Evolutionary conservation across 2,329 filamentous ascomycete species (phyloP).

Genomic region (Shiraia bambusicola): DNA sequence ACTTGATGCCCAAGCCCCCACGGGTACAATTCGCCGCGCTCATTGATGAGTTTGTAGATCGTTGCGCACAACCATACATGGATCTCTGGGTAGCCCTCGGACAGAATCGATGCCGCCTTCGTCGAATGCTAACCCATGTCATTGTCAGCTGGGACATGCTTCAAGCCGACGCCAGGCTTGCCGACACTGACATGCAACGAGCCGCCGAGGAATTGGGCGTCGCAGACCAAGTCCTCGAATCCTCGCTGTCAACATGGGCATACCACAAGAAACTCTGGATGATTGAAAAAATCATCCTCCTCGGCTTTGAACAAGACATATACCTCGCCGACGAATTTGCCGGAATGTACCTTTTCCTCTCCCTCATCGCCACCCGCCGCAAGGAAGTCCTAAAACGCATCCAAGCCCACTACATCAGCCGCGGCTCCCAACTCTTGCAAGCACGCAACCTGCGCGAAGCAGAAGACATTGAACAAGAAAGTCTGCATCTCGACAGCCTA

Average conservation of each 20-base stretch:
- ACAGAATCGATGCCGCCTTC: constrained; percentile 85
- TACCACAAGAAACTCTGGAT: constrained; percentile 87
- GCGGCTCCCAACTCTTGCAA: constrained; percentile 4
- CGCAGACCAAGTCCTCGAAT: constrained; percentile 57
- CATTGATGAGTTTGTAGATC: constrained; percentile 68
- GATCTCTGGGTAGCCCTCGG: constrained; percentile 83
- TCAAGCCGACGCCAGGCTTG: constrained; percentile 65
- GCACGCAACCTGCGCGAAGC: constrained; percentile 8
- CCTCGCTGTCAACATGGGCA: constrained; percentile 82
- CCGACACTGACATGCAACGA: constrained; percentile 50
- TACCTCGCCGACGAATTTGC: constrained; percentile 84
- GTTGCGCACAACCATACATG: constrained; percentile 68
- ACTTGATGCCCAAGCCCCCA: constrained; percentile 63
- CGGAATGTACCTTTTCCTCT: constrained; percentile 76
- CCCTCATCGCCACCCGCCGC: constrained; percentile 26
- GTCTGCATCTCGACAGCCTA: constrained; percentile 27
- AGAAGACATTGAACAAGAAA: constrained; percentile 12
- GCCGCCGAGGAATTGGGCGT: constrained; percentile 37
- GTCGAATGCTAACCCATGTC: constrained; percentile 84
- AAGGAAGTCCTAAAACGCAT: constrained; percentile 23
- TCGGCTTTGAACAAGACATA: constrained; percentile 91
- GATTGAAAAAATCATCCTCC: constrained; percentile 83
- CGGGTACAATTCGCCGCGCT: constrained; percentile 66
- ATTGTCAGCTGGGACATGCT: constrained; percentile 81
- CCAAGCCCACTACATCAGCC: constrained; percentile 13